Conservation (phyloP, 225 moss, liverwort and hornwort genomes). For the Asterella californica region DNA sequence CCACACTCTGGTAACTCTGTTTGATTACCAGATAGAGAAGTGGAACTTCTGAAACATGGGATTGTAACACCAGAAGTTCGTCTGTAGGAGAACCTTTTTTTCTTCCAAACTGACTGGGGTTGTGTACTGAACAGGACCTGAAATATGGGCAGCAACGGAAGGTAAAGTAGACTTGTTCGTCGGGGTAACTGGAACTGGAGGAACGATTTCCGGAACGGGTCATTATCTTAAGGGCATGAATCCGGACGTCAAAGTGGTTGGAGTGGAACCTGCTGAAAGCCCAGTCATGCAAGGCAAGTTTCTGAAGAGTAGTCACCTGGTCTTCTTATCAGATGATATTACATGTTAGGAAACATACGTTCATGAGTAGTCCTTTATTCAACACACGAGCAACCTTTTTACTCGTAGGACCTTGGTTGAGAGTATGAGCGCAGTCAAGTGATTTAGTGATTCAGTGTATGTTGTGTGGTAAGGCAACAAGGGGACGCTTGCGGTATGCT, state of each 20-base stretch:
- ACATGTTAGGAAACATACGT: not conserved
- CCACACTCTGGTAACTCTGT: not conserved
- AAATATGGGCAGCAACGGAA: constrained; percentile 77
- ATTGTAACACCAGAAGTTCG: too few relatives aligned
- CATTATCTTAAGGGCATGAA: constrained; percentile 68
- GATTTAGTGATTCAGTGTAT: not conserved
- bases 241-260: constrained; percentile 51
- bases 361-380: not conserved
- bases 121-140: constrained; percentile 56
- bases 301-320: not conserved
- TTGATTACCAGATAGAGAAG: too few relatives aligned
- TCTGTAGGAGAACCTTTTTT: not conserved
- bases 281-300: constrained; percentile 66
- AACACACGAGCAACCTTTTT: not conserved
- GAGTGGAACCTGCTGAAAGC: constrained; percentile 76
- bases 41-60: not conserved
- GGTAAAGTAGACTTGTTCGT: constrained; percentile 86
- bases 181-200: constrained; percentile 62
- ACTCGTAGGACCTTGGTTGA: not conserved
- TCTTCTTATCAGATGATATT: not conserved
- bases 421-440: not conserved
- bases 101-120: not conserved
- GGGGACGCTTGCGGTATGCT: not conserved
- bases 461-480: not conserved
- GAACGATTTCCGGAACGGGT: constrained; percentile 64